Evolutionary conservation across 129 eudicot genomes (phyloP), one percentile per base, ranked within the genome.

Genomic region (Flaveria bidentis): DNA sequence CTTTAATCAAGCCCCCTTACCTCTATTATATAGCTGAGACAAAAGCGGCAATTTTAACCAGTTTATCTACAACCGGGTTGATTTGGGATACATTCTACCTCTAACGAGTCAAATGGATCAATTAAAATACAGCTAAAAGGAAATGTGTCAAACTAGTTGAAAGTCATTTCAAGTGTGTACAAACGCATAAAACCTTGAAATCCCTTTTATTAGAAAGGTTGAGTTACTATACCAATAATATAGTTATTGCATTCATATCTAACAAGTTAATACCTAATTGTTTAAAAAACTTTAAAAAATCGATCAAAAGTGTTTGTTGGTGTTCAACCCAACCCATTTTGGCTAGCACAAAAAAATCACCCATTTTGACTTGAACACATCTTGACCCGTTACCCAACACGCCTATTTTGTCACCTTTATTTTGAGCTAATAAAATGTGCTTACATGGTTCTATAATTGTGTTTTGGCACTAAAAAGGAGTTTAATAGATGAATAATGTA

Each of bases 381-480:
- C 28, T 64, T 23, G 23, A 33, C 69, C 46, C 11, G 41, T 61
- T 61, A 61, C 67, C 69, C 69, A 64, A 64, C 69, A 64, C 11
- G 23, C 13, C 69, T 2, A n/a, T 64, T 64, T 33, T 14, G 69
- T 25, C 69, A 64, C 23, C 46, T 33, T 25, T 36, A 33, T 12
- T 64, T 15, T 64, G 47, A 14, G 67, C 67, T 61, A 25, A 61
- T 12, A 61, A 12, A 26, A 61, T 11, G 41, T 22, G 45, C 16
- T 63, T 30, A 33, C 45, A 63, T 63, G 46, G 45, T 64, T 30
- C 47, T 15, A 30, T 64, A 14, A 16, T 2, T 28, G 69, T 64
- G 69, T 64, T 15, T 64, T 64, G 47, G 69, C 69, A 64, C 45
- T 33, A 16, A 30, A 30, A 64, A 36, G 1, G 9, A n/a, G 13